Conservation (phyloP, 2,329 filamentous ascomycete species). For the Trichophyton simii region DNA sequence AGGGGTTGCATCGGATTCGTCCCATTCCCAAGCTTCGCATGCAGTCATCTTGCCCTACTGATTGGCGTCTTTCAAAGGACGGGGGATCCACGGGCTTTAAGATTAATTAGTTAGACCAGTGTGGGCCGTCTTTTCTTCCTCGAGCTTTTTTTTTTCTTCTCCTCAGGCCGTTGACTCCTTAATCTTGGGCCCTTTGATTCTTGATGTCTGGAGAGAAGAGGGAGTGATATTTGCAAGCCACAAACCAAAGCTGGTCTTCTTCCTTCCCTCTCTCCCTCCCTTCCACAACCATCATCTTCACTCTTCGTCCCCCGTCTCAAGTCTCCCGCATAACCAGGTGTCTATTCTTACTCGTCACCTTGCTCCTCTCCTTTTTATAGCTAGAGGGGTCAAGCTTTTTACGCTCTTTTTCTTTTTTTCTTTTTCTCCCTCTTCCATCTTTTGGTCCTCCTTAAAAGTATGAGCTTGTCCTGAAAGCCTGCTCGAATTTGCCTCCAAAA, state of each 20-base stretch:
- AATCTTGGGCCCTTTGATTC: neutral
- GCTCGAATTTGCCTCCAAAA: neutral
- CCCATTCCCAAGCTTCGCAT: neutral
- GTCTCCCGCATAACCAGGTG: neutral
- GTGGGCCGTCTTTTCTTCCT: neutral
- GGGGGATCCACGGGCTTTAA: constrained; percentile 1
- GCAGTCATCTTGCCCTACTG: neutral
- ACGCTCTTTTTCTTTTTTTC: neutral
- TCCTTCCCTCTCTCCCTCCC: neutral
- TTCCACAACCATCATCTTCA: neutral
- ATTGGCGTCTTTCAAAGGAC: neutral
- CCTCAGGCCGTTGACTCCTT: neutral
- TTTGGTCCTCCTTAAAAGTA: neutral
- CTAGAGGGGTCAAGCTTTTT: neutral
- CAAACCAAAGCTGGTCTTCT: neutral
- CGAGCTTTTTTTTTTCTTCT: neutral
- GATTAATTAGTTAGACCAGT: neutral
- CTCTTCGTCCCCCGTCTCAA: neutral
- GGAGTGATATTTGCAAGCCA: neutral
- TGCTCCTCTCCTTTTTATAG: neutral
- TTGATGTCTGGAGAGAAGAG: neutral
- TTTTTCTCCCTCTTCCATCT: neutral
- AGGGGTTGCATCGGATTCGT: neutral
- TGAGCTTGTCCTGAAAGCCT: neutral
- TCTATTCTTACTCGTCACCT: neutral